Conservation (phyloP, 106 monocot species). For the Dioscorea alata region DNA sequence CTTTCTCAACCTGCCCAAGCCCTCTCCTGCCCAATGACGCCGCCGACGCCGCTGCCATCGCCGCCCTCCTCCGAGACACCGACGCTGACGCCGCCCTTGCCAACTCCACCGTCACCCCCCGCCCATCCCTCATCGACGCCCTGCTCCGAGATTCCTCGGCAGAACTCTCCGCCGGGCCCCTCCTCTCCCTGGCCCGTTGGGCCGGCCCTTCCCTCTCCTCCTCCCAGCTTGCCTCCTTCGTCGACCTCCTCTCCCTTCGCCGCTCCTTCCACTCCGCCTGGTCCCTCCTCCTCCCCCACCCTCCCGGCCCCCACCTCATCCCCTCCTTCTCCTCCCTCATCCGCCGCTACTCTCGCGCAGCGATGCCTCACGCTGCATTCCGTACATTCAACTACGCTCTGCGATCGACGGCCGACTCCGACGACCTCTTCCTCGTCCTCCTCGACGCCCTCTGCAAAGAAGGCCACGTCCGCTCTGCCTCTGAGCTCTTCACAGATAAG, state of each 20-base stretch:
- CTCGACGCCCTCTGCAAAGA: conserved; percentile 80
- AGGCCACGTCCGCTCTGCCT: conserved; percentile 40
- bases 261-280: conserved; percentile 46
- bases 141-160: background rate
- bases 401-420: background rate
- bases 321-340: conserved; percentile 38
- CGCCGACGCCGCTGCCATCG: background rate
- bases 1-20: background rate
- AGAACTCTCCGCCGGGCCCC: background rate
- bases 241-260: conserved; percentile 28
- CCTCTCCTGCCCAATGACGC: conserved; percentile 12
- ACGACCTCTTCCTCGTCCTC: conserved; percentile 37
- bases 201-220: conserved; percentile 5
- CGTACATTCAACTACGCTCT: conserved; percentile 29
- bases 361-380: conserved; percentile 42
- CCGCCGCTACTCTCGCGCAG: conserved; percentile 56
- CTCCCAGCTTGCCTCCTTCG: conserved; percentile 16
- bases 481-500: conserved; percentile 14
- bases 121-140: conserved; percentile 6
- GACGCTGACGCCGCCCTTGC: conserved; percentile 4
- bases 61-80: conserved; percentile 1
- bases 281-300: conserved; percentile 39
- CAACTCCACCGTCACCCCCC: background rate
- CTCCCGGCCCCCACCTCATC: conserved; percentile 21
- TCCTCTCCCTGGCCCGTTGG: conserved; percentile 9